Base-by-base conservation (phyloP, 2,329 filamentous ascomycete species). In the Harringtonia aguacate region DNA sequence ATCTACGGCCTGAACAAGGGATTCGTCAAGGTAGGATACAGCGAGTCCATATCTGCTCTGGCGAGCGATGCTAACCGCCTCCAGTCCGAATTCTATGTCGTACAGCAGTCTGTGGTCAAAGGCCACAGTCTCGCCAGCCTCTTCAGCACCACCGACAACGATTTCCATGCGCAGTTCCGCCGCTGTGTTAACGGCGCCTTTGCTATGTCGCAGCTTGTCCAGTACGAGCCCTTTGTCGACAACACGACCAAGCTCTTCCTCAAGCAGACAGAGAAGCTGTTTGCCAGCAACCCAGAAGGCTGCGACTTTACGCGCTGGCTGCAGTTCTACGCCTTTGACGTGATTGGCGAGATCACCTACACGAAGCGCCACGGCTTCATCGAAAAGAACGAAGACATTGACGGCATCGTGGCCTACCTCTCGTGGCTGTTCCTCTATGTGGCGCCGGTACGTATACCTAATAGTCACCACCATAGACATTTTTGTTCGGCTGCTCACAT, bases 1-100 rank as follows among this genome's bases (percentile, higher is more conserved):
- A 89, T 92, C 36, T 94, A 92, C 58, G 85, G 85, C 0, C 62
- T 90, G 36, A 90, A 89, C 58, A 89, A 89, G 61, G 84, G 84
- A 0, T 84, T 87, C 52, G 65, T 75, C 39, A 92, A 92, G 75
- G 84, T 84, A 61, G n/a, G n/a, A n/a, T n/a, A n/a, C n/a, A n/a
- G n/a, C n/a, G n/a, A n/a, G n/a, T n/a, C n/a, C n/a, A n/a, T n/a
- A n/a, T n/a, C n/a, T n/a, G n/a, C n/a, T n/a, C n/a, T n/a, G n/a
- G n/a, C n/a, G n/a, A n/a, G n/a, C n/a, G n/a, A 4, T 36, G 39
- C 8, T 39, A 30, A 22, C 9, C 18, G n/a, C 10, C n/a, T n/a
- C n/a, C 14, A 86, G 79, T 87, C 83, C 27, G 79, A 85, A 50
- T 90, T 90, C 58, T 90, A 90, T 56, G 75, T 83, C 0, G 82